phyloP scores from a whole-genome alignment of 768 basidiomycete species.

The Chiua virens region DNA sequence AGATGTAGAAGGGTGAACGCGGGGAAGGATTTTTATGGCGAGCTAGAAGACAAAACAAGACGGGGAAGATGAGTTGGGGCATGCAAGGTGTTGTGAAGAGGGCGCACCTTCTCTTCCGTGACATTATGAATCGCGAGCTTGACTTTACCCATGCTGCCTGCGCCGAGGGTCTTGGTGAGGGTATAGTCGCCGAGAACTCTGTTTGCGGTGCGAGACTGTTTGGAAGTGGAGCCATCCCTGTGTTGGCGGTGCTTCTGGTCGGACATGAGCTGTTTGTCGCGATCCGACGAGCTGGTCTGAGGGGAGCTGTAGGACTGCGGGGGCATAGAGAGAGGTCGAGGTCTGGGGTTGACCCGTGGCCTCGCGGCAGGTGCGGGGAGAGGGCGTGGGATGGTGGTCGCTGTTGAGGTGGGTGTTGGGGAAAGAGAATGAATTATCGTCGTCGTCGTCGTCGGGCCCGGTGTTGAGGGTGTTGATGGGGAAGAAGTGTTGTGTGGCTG shows the following conservation, averaged over 20 bases:
- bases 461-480: slow-evolving; percentile 10
- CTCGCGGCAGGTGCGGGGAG: slow-evolving; percentile 25
- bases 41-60: slow-evolving; percentile 50
- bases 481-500: slow-evolving; percentile 27
- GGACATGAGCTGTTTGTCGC: slow-evolving; percentile 28
- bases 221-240: slow-evolving; percentile 34
- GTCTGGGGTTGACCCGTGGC: slow-evolving; percentile 33
- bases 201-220: slow-evolving; percentile 36
- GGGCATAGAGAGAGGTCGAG: slow-evolving; percentile 75
- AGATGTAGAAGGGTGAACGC: slow-evolving; percentile 63
- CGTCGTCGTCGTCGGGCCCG: slow-evolving; percentile 4
- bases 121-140: slow-evolving; percentile 90
- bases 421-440: slow-evolving; percentile 7
- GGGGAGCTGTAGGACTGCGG: slow-evolving; percentile 51
- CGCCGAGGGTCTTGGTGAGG: slow-evolving; percentile 94
- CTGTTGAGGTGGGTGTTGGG: slow-evolving; percentile 17
- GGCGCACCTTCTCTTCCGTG: slow-evolving; percentile 90
- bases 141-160: slow-evolving; percentile 99
- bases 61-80: slow-evolving; percentile 5
- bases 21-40: slow-evolving; percentile 98
- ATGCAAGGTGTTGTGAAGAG: not conserved
- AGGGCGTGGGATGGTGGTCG: slow-evolving; percentile 34
- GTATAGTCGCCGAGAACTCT: slow-evolving; percentile 91
- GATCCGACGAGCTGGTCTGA: slow-evolving; percentile 32
- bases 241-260: slow-evolving; percentile 29